Conservation (phyloP, 2,329 filamentous ascomycete species). For the Gyromitra esculenta region DNA sequence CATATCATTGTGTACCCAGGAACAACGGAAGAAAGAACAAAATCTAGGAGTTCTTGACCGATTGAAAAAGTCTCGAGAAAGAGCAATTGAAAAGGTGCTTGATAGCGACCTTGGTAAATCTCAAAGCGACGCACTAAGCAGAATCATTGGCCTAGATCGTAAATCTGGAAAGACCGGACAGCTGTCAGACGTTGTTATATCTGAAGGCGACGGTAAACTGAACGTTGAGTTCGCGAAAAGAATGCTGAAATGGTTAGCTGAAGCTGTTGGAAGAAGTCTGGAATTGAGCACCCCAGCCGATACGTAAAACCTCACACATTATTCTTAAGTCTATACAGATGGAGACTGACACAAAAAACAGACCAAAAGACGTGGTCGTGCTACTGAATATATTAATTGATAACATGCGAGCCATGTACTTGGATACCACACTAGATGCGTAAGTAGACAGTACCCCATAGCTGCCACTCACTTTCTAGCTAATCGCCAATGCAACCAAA, state of each 20-base stretch:
- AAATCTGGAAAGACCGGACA: slow-evolving; percentile 46
- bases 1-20: slow-evolving; percentile 35
- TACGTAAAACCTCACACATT: slow-evolving; percentile 63
- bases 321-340: background rate
- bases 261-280: slow-evolving; percentile 88
- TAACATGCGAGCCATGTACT: slow-evolving; percentile 85
- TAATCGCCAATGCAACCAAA: slow-evolving; percentile 7
- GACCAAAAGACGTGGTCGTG: slow-evolving; percentile 87
- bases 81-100: slow-evolving; percentile 57
- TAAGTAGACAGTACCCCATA: slow-evolving; percentile 58
- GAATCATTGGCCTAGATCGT: slow-evolving; percentile 53
- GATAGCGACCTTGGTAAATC: slow-evolving; percentile 55
- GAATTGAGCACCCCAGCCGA: slow-evolving; percentile 89
- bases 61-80: slow-evolving; percentile 56
- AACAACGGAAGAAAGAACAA: slow-evolving; percentile 75
- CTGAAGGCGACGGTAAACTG: slow-evolving; percentile 85
- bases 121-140: slow-evolving; percentile 50
- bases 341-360: slow-evolving; percentile 22
- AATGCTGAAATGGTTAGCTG: slow-evolving; percentile 97
- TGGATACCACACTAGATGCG: slow-evolving; percentile 73
- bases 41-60: slow-evolving; percentile 57
- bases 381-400: slow-evolving; percentile 83
- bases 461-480: background rate
- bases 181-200: slow-evolving; percentile 72
- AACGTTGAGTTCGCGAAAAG: slow-evolving; percentile 90